A percentile compares a stretch with the other conserved stretches of the same genome.
Evolutionary conservation across 768 basidiomycete genomes (phyloP).

Genomic region (Rhodotorula kratochvilovae): DNA sequence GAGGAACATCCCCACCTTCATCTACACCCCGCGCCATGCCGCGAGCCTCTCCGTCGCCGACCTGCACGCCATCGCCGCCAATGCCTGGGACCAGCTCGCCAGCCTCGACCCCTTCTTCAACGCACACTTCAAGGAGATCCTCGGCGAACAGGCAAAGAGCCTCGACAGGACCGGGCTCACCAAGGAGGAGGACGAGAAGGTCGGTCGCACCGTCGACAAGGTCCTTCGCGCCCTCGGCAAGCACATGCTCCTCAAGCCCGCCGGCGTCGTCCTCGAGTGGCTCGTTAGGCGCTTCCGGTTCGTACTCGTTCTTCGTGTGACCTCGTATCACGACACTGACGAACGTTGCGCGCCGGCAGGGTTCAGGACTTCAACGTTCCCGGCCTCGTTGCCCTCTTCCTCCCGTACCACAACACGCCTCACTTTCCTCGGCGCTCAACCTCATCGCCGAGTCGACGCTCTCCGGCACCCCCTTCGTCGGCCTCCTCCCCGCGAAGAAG

Average conservation of each 20-base stretch:
- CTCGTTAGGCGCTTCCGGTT: conserved; percentile 87
- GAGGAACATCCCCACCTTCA: conserved; percentile 45
- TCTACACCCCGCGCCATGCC: conserved; percentile 53
- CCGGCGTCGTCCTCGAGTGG: conserved; percentile 87
- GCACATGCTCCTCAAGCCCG: conserved; percentile 72
- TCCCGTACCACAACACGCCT: conserved; percentile 90
- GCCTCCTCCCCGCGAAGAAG: conserved; percentile 70
- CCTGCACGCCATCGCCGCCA: conserved; percentile 76
- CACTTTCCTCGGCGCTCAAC: conserved; percentile 89
- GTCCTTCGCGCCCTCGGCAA: conserved; percentile 71
- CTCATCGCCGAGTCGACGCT: conserved; percentile 57
- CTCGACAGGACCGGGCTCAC: conserved; percentile 74
- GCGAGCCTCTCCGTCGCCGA: conserved; percentile 64
- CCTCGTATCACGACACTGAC: neutral
- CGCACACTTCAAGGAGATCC: conserved; percentile 67
- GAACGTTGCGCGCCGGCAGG: conserved; percentile 50
- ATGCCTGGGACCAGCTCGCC: conserved; percentile 80
- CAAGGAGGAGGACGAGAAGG: conserved; percentile 58
- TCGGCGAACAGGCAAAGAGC: conserved; percentile 70
- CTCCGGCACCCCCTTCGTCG: conserved; percentile 47
- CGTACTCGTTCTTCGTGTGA: neutral
- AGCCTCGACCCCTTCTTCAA: conserved; percentile 76
- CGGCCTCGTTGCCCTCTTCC: conserved; percentile 68
- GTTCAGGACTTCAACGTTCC: conserved; percentile 90
- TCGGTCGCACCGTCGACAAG: conserved; percentile 60